Evolutionary conservation across 805 yeast genomes (phyloP).

Genomic region (Jamesozyma jinghongensis): DNA sequence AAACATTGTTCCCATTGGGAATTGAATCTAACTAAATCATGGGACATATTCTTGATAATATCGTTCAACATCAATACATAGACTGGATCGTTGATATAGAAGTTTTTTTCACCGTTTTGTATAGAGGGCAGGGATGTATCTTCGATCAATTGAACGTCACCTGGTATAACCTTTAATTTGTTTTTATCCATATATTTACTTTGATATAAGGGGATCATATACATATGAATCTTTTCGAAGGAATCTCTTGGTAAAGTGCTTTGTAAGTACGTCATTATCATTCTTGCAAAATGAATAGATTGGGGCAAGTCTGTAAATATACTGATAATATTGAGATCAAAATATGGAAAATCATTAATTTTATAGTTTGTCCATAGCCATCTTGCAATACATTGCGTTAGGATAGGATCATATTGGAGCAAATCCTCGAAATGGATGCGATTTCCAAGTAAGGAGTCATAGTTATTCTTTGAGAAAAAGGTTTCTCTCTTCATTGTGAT

Average conservation of each 20-base stretch:
- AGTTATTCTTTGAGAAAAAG: constrained; percentile 6
- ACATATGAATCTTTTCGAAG: constrained; percentile 19
- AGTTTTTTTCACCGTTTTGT: constrained; percentile 5
- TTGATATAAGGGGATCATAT: constrained; percentile 24
- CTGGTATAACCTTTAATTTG: constrained; percentile 12
- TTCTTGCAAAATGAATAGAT: constrained; percentile 12
- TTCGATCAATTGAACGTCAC: constrained; percentile 11
- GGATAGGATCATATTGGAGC: constrained; percentile 4
- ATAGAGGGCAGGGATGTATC: constrained; percentile 13
- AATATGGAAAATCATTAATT: constrained; percentile 56
- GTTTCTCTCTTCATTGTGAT: constrained; percentile 12
- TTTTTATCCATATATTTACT: constrained; percentile 5
- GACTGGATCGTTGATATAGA: constrained; percentile 23
- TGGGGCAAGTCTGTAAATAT: constrained; percentile 23
- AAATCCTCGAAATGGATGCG: constrained; percentile 1
- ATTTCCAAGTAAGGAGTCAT: not conserved
- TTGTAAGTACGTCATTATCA: constrained; percentile 16
- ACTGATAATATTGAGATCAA: constrained; percentile 41
- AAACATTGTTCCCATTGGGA: constrained; percentile 23
- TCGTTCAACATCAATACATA: constrained; percentile 25
- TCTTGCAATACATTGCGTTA: constrained; percentile 45
- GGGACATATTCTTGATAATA: constrained; percentile 18
- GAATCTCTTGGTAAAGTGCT: constrained; percentile 12
- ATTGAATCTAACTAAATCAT: constrained; percentile 19
- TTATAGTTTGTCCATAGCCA: constrained; percentile 66